Evolutionary conservation across 1,284 basidiomycete genomes (phyloP), one percentile per base, ranked within the genome.

Genomic region (Boletus sp.): DNA sequence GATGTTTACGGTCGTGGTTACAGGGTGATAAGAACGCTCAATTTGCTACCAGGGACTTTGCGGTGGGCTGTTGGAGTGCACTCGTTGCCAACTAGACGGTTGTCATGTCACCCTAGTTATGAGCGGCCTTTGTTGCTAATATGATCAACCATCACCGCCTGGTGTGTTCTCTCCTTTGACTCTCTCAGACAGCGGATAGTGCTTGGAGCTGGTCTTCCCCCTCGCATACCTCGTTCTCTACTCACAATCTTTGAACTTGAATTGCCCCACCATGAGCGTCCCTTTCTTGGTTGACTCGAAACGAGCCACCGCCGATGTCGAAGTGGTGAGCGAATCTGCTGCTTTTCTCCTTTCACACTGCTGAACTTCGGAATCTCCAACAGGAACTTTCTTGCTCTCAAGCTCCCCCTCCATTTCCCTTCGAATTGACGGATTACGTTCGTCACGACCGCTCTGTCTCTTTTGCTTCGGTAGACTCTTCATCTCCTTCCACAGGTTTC

Each of bases 361-460:
- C 48, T 44, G 36, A 33, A 17, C 40, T 43, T n/a, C n/a, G n/a
- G 30, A 39, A 30, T 48, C 13, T 38, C 33, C 19, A 37, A 19
- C 41, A 73, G 69, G 65, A 70, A 53, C 47, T 74, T 19, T 64
- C 63, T n/a, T 59, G 48, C 16, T 53, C 50, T 14, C 66, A 67
- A 36, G 55, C 54, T 10, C 59, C 66, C 2, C 57, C 61, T 3
- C 51, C 57, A 16, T 52, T 73, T 26, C 73, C 73, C 6, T 59
- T 62, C 32, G 71, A 72, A 47, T 44, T 74, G 41, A 61, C 57
- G 30, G 57, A 58, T 19, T 33, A 57, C 25, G 50, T 61, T 58
- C 25, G 69, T 71, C 22, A 22, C 53, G 27, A 19, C 19, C 14
- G 5, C 13, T 8, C 23, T 12, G 2, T 36, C 40, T n/a, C 8